Evolutionary conservation across 768 basidiomycete genomes (phyloP).

Genomic region (Lactifluus piperatus): DNA sequence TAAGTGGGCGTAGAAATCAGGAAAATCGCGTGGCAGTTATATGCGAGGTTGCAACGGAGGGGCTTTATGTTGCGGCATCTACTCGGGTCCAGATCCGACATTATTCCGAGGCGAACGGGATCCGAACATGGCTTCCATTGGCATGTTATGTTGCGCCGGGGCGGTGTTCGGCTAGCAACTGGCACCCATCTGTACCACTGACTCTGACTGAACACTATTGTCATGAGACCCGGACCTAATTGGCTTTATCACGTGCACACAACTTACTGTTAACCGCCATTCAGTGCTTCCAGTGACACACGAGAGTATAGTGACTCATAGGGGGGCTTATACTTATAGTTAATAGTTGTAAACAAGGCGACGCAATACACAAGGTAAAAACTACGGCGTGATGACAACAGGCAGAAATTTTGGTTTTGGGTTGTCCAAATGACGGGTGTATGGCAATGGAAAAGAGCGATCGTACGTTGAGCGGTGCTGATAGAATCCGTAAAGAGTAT

Average conservation of each 20-base stretch:
- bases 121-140: too few relatives aligned
- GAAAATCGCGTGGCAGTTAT: not conserved
- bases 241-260: too few relatives aligned
- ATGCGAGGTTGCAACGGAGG: not conserved
- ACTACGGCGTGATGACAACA: not conserved
- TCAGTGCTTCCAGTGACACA: not conserved
- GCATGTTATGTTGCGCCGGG: too few relatives aligned
- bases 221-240: too few relatives aligned
- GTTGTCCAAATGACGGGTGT: not conserved
- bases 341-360: slow-evolving; percentile 8
- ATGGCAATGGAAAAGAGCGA: not conserved
- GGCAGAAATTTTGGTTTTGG: not conserved
- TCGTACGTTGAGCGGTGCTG: not conserved
- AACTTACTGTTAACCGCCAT: too few relatives aligned
- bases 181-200: too few relatives aligned
- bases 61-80: not conserved
- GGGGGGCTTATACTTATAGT: too few relatives aligned
- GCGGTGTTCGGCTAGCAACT: too few relatives aligned
- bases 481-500: slow-evolving; percentile 11
- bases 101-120: not conserved
- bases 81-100: not conserved
- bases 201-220: too few relatives aligned
- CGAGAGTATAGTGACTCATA: not conserved
- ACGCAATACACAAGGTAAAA: not conserved
- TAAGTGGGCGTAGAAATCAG: not conserved